phyloP scores from a whole-genome alignment of 768 basidiomycete species.

The Xerocomellus intermedius region DNA sequence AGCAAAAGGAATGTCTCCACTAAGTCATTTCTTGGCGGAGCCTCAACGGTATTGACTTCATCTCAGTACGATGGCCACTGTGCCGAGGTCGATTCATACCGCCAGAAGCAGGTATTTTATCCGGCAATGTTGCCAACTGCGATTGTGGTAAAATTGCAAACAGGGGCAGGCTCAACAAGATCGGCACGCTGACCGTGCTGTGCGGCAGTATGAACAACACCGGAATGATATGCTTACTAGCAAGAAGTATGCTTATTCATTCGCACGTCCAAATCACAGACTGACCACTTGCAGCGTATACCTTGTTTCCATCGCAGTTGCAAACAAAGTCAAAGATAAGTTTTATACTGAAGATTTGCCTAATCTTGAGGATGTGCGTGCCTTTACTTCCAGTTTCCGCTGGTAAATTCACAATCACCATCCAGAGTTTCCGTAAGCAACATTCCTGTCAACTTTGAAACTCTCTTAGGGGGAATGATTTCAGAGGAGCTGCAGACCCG shows the following conservation, averaged over 20 bases:
- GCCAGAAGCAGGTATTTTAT: constrained; percentile 68
- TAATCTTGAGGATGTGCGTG: constrained; percentile 65
- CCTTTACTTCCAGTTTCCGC: constrained; percentile 8
- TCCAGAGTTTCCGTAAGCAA: constrained; percentile 65
- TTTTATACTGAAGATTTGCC: constrained; percentile 74
- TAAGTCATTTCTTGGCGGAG: neutral
- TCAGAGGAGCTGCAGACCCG: constrained; percentile 72
- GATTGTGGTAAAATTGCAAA: constrained; percentile 5
- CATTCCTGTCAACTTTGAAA: neutral
- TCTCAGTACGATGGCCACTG: constrained; percentile 79
- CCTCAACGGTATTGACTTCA: constrained; percentile 7
- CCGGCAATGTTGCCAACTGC: neutral
- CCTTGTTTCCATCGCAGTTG: constrained; percentile 64
- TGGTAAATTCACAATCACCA: constrained; percentile 26
- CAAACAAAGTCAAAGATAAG: constrained; percentile 67
- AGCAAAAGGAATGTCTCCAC: constrained; percentile 29
- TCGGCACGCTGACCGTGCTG: constrained; percentile 69
- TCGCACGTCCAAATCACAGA: neutral
- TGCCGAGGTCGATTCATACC: constrained; percentile 63
- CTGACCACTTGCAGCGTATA: constrained; percentile 49
- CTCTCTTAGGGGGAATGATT: neutral
- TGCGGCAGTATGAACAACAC: constrained; percentile 75
- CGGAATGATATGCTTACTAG: constrained; percentile 73
- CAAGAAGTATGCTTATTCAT: constrained; percentile 60
- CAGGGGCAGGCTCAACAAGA: constrained; percentile 72